These are phyloP conservation scores for Polyrhizophydium stewartii DNA, from an alignment of 371 early-diverging fungal species.

Conservation along the genomic window DNA sequence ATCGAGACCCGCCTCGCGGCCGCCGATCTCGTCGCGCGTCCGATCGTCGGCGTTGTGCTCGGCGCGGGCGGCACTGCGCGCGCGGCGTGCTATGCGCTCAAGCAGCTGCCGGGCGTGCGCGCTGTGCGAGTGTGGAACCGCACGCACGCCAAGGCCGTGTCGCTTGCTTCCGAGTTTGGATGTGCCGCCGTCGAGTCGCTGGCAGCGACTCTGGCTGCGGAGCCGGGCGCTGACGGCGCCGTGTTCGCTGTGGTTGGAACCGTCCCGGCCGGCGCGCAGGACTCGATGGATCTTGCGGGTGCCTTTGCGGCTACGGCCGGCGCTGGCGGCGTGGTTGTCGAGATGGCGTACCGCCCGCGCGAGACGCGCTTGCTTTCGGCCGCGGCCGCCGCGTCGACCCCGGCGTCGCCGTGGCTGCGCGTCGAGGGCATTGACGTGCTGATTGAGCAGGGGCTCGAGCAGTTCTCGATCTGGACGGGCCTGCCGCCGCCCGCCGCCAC, in stretches of 20 bases:
- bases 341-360: constrained; percentile 91
- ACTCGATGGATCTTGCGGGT: constrained; percentile 40
- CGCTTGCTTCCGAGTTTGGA: constrained; percentile 65
- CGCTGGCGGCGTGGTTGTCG: constrained; percentile 41
- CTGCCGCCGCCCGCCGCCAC: constrained; percentile 26
- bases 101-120: constrained; percentile 59
- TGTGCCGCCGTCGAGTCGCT: constrained; percentile 26
- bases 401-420: constrained; percentile 59
- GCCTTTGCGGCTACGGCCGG: constrained; percentile 40
- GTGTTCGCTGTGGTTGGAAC: constrained; percentile 63
- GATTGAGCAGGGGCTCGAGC: constrained; percentile 87
- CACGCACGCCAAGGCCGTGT: constrained; percentile 68
- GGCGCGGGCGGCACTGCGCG: constrained; percentile 97
- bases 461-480: constrained; percentile 57
- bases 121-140: constrained; percentile 84
- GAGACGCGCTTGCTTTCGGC: constrained; percentile 65
- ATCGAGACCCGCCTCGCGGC: constrained; percentile 53
- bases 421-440: constrained; percentile 86
- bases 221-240: not conserved
- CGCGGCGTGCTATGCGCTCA: constrained; percentile 85
- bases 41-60: constrained; percentile 64
- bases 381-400: constrained; percentile 30
- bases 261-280: constrained; percentile 76
- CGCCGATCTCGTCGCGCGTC: constrained; percentile 13
- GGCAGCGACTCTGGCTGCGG: constrained; percentile 14